Conservation (phyloP, 768 basidiomycete species). For the Boletus sensibilis region DNA sequence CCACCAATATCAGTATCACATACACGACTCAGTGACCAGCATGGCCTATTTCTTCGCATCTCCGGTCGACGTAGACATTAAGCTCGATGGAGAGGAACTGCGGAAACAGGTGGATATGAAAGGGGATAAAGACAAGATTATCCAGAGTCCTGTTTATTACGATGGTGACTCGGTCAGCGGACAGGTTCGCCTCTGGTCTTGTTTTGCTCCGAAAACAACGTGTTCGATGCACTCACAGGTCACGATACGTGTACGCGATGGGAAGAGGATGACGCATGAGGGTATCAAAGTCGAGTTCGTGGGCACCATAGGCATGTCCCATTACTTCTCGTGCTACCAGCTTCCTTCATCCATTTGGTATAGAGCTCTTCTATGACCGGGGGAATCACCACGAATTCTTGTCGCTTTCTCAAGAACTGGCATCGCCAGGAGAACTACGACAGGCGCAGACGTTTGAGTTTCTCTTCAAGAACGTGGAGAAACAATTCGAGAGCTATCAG, state of each 20-base stretch:
- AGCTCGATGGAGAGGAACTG: slow-evolving; percentile 81
- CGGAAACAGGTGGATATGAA: slow-evolving; percentile 90
- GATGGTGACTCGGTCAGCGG: slow-evolving; percentile 93
- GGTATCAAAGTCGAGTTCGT: slow-evolving; percentile 98
- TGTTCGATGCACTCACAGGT: slow-evolving; percentile 47
- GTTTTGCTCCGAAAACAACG: neutral
- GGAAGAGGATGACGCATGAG: slow-evolving; percentile 92
- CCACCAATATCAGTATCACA: neutral
- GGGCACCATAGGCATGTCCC: slow-evolving; percentile 83
- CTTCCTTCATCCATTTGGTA: neutral
- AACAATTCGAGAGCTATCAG: slow-evolving; percentile 96
- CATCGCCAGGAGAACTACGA: slow-evolving; percentile 95
- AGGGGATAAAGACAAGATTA: slow-evolving; percentile 80
- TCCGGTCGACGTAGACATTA: slow-evolving; percentile 88
- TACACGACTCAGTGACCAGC: neutral
- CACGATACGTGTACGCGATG: slow-evolving; percentile 85
- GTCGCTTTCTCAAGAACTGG: slow-evolving; percentile 91
- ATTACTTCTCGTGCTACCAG: neutral
- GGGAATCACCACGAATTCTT: slow-evolving; percentile 98
- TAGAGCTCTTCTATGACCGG: slow-evolving; percentile 90
- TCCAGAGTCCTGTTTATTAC: slow-evolving; percentile 89
- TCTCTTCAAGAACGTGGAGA: slow-evolving; percentile 98
- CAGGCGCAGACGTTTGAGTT: slow-evolving; percentile 97
- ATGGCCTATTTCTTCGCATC: slow-evolving; percentile 89
- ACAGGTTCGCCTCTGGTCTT: slow-evolving; percentile 52